Evolutionary conservation across 1,284 basidiomycete genomes (phyloP), one percentile per base, ranked within the genome.

Genomic region (Malassezia psittaci): DNA sequence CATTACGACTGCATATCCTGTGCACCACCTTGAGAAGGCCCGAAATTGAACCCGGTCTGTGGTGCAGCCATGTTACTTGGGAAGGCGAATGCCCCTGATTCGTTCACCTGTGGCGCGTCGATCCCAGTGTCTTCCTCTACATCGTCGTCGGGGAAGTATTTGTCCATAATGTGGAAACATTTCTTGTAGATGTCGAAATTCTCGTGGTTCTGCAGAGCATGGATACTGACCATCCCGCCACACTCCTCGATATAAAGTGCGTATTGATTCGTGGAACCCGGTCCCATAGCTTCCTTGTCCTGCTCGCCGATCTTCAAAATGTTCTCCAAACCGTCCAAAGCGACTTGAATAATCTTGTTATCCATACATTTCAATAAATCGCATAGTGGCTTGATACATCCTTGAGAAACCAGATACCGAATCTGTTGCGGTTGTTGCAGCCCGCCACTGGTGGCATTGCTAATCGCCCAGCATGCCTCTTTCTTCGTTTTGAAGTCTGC

Each of bases 401-500:
- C 94, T 76, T 98, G 93, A 29, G 83, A 82, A 60, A 99, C 94
- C 55, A 99, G 87, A 78, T 98, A 99, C 52, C 94, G 88, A 70
- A 99, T 98, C 78, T 98, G 94, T 45, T 85, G 80, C 46, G 94
- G 94, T 76, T 99, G 90, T 69, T 94, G 90, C 24, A 98, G 82
- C 65, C 91, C 94, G 61, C 94, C 94, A 44, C 90, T 94, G 36
- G 94, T 99, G 10, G 94, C 94, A 77, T 99, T 99, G 45, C 90
- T 96, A 69, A 99, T 90, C 15, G 94, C 94, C 94, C 94, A 99
- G 79, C 91, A 98, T 4, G 94, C 94, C 77, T 99, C 94, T 79
- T 99, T 99, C 77, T 89, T 86, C 47, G 94, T 96, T 81, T 96
- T 96, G 82, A 96, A 96, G 78, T 99, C 94, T 57, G 90, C 94